Percentiles rank a stretch among this genome's conserved stretches.
phyloP scores from a whole-genome alignment of 495 filamentous ascomycete genomes.

The Lichenothelia convexa region DNA sequence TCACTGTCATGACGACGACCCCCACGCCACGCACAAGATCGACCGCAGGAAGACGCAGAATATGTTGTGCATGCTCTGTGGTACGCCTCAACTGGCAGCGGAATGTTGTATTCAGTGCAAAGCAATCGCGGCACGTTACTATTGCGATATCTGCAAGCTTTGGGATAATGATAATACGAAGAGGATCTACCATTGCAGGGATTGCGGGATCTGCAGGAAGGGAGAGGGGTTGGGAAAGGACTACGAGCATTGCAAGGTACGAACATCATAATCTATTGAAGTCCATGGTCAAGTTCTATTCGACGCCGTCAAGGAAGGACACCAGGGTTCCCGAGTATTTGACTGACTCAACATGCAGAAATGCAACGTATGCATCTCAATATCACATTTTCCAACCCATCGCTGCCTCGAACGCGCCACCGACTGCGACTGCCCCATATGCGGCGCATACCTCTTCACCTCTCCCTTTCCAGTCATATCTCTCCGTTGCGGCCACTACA shows the following conservation, averaged over 20 bases:
- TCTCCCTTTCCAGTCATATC: slow-evolving; percentile 77
- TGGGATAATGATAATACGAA: slow-evolving; percentile 91
- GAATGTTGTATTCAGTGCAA: slow-evolving; percentile 63
- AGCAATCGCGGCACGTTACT: slow-evolving; percentile 71
- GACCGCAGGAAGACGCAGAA: slow-evolving; percentile 69
- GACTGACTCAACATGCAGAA: slow-evolving; percentile 7
- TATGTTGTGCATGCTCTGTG: slow-evolving; percentile 97
- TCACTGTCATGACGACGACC: slow-evolving; percentile 68
- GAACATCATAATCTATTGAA: slow-evolving; percentile 4
- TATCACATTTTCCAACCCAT: slow-evolving; percentile 61
- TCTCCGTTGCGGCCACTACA: slow-evolving; percentile 91
- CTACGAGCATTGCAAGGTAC: slow-evolving; percentile 92
- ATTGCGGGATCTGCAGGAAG: slow-evolving; percentile 89
- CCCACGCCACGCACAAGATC: slow-evolving; percentile 36
- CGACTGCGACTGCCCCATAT: slow-evolving; percentile 96
- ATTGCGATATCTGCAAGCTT: slow-evolving; percentile 83
- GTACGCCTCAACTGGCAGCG: slow-evolving; percentile 62
- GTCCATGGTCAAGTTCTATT: no score
- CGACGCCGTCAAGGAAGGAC: no score
- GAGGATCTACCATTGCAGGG: slow-evolving; percentile 88
- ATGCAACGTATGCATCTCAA: slow-evolving; percentile 65
- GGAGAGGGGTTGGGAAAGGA: slow-evolving; percentile 89
- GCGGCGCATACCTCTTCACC: slow-evolving; percentile 93
- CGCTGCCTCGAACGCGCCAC: slow-evolving; percentile 87
- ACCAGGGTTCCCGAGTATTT: neutral